These are phyloP conservation scores for Cystobasidium pallidum DNA, from an alignment of 1,284 basidiomycete genomes.

Conservation along the genomic window DNA sequence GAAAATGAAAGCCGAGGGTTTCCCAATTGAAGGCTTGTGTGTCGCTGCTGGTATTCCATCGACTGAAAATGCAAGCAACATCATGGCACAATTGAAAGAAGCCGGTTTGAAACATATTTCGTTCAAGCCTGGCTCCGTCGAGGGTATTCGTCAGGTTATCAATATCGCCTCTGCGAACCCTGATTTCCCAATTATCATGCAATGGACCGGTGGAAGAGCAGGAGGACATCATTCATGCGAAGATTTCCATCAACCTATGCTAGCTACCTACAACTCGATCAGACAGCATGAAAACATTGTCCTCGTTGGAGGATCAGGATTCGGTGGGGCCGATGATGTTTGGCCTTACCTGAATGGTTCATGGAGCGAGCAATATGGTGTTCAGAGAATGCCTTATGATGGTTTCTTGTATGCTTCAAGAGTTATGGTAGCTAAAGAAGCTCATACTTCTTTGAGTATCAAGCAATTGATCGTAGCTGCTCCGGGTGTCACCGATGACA, in stretches of 20 bases:
- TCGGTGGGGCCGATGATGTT: slow-evolving; percentile 90
- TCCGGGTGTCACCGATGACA: slow-evolving; percentile 82
- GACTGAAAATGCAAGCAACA: slow-evolving; percentile 90
- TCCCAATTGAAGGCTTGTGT: slow-evolving; percentile 96
- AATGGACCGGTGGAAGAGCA: slow-evolving; percentile 99
- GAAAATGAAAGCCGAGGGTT: slow-evolving; percentile 91
- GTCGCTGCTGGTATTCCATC: slow-evolving; percentile 94
- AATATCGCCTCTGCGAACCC: slow-evolving; percentile 94
- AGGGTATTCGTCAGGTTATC: slow-evolving; percentile 94
- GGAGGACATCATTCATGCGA: slow-evolving; percentile 98
- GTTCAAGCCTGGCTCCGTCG: slow-evolving; percentile 96
- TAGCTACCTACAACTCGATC: slow-evolving; percentile 86
- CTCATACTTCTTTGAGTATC: slow-evolving; percentile 88
- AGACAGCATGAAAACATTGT: slow-evolving; percentile 85
- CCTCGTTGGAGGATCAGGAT: slow-evolving; percentile 94
- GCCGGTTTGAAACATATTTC: slow-evolving; percentile 87
- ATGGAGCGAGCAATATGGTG: slow-evolving; percentile 83
- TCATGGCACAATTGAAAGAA: slow-evolving; percentile 73
- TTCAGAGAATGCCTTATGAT: slow-evolving; percentile 98
- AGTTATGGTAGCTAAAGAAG: slow-evolving; percentile 98
- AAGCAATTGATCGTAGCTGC: slow-evolving; percentile 96
- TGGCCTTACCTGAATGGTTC: slow-evolving; percentile 98
- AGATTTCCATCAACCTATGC: slow-evolving; percentile 96
- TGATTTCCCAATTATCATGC: slow-evolving; percentile 95
- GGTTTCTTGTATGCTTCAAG: slow-evolving; percentile 94